Evolutionary conservation across 192 early-diverging fungal species (phyloP), one percentile per base, ranked within the genome.

Genomic region (Allomyces macrogynus): DNA sequence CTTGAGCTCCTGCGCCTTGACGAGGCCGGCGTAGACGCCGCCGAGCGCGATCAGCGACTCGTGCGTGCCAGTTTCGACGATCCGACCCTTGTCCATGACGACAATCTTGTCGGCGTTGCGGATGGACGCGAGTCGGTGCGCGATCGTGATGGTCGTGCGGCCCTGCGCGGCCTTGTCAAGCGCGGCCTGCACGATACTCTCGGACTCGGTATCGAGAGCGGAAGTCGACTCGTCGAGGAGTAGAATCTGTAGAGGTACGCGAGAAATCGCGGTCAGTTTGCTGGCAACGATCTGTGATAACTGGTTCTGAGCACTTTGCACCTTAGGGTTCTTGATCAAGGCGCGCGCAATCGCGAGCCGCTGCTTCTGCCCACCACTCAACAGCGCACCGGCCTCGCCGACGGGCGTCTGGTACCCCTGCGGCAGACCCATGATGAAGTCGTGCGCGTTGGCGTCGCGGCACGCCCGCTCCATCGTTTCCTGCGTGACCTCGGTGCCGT

Each of bases 361-460:
- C 70, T 84, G 95, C 74, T 94, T 94, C 72, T 97, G 94, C 18
- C 94, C 94, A 63, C 93, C 94, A 25, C 87, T 90, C 8, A 97
- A 67, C 73, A 83, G 70, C 62, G 87, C 78, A 5, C 85, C 88
- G 61, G 80, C 75, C 73, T 95, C 92, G 64, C 95, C 95, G 23
- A 93, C 89, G 64, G 84, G 65, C 1, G 93, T 93, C 69, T 94
- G 86, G 77, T 93, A 91, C 42, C 85, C 83, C n/a, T 88, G 72
- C 23, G 87, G 87, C 23, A 89, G 73, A 25, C 77, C 73, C 65
- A 70, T 70, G 63, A 91, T 89, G 69, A 91, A 91, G 40, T 81
- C 81, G 66, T 89, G 88, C 3, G 81, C 81, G 62, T 91, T 91
- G 27, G 86, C 86, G 18, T 79, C 77, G 44, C 73, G 77, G 64